These are phyloP conservation scores for Teunomyces cretensis DNA, from an alignment of 805 yeast species.

Conservation along the genomic window DNA sequence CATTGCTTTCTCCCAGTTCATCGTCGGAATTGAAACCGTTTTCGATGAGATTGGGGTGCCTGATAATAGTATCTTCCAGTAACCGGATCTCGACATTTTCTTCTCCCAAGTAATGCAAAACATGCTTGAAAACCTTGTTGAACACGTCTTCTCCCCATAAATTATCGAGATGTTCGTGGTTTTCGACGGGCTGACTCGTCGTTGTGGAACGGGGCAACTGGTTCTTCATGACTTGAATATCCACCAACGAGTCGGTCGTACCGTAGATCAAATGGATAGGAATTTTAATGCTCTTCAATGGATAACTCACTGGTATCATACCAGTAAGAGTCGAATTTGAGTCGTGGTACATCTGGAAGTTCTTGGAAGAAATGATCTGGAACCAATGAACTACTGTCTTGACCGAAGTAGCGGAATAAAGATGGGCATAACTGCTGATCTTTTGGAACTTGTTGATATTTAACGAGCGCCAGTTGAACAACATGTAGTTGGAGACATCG, in stretches of 20 bases:
- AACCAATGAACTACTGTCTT: constrained; percentile 31
- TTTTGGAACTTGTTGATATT: constrained; percentile 78
- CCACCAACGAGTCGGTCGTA: constrained; percentile 77
- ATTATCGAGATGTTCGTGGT: constrained; percentile 89
- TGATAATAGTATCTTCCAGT: not conserved
- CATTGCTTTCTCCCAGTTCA: not conserved
- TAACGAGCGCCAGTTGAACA: constrained; percentile 77
- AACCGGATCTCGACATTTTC: constrained; percentile 5
- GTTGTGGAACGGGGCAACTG: constrained; percentile 60
- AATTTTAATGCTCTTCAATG: constrained; percentile 41
- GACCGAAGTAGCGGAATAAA: constrained; percentile 85
- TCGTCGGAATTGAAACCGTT: not conserved
- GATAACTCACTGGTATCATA: constrained; percentile 38
- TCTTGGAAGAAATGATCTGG: constrained; percentile 64
- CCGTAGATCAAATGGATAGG: constrained; percentile 85
- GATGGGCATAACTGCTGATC: constrained; percentile 75
- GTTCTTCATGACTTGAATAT: constrained; percentile 68
- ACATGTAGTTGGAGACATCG: constrained; percentile 62
- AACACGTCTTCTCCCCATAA: constrained; percentile 78
- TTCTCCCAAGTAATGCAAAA: constrained; percentile 17
- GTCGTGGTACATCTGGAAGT: constrained; percentile 90
- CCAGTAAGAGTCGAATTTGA: constrained; percentile 20
- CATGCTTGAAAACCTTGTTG: constrained; percentile 33
- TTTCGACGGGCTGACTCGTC: constrained; percentile 54
- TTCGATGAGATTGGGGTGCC: not conserved